phyloP scores from a whole-genome alignment of 1,284 basidiomycete species.

The Cutaneotrichosporon sp. region DNA sequence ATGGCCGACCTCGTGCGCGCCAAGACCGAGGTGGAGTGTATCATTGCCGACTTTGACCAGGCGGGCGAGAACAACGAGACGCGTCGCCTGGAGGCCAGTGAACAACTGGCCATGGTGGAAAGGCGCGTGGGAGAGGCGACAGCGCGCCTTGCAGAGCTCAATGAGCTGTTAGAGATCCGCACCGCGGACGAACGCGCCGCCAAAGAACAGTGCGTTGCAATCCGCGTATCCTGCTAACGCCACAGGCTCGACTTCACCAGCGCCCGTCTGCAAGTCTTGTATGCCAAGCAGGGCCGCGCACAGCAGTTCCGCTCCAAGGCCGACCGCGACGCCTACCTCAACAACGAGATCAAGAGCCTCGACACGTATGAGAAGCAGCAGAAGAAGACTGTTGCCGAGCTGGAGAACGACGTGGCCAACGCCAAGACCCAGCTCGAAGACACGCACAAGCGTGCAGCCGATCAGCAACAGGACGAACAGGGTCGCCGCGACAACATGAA shows the following conservation, averaged over 20 bases:
- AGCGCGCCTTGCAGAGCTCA: slow-evolving; percentile 56
- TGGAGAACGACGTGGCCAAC: slow-evolving; percentile 68
- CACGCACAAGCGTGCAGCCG: slow-evolving; percentile 60
- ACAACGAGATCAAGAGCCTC: slow-evolving; percentile 66
- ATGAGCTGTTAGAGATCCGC: slow-evolving; percentile 62
- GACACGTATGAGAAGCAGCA: slow-evolving; percentile 58
- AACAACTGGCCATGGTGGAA: slow-evolving; percentile 62
- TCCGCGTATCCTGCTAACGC: not conserved
- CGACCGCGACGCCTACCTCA: slow-evolving; percentile 74
- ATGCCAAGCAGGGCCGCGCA: slow-evolving; percentile 80
- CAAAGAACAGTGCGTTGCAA: slow-evolving; percentile 53
- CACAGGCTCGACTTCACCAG: slow-evolving; percentile 63
- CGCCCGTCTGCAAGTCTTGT: slow-evolving; percentile 65
- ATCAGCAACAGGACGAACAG: slow-evolving; percentile 61
- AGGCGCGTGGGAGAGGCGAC: slow-evolving; percentile 62
- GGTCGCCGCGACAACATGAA: slow-evolving; percentile 64
- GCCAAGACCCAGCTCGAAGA: slow-evolving; percentile 65
- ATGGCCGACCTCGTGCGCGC: slow-evolving; percentile 63
- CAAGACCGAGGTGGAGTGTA: slow-evolving; percentile 73
- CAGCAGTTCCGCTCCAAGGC: slow-evolving; percentile 75
- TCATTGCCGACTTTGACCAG: slow-evolving; percentile 71
- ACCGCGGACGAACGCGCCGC: slow-evolving; percentile 60
- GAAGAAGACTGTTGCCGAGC: slow-evolving; percentile 56
- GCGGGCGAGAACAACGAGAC: slow-evolving; percentile 63
- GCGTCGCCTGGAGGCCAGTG: slow-evolving; percentile 51